Conservation (phyloP, 1,284 basidiomycete species). For the Cryptococcus depauperatus region DNA sequence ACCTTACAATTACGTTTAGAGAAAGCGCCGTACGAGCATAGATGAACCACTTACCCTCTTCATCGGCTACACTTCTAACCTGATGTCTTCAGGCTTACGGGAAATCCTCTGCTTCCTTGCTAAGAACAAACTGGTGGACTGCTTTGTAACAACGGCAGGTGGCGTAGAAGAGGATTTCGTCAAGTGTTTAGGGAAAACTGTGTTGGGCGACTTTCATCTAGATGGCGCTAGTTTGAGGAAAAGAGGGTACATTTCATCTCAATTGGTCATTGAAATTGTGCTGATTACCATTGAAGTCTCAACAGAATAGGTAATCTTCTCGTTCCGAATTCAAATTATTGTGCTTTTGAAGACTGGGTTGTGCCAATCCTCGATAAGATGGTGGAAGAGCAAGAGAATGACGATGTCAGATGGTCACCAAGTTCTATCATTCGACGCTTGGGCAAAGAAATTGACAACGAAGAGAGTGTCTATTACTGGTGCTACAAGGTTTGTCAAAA, state of each 20-base stretch:
- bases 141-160: constrained; percentile 92
- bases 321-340: constrained; percentile 98
- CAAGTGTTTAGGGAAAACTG: constrained; percentile 94
- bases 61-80: constrained; percentile 96
- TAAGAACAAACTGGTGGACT: constrained; percentile 83
- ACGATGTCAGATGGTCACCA: constrained; percentile 65
- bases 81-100: constrained; percentile 93
- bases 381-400: constrained; percentile 70
- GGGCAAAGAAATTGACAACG: constrained; percentile 92
- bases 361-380: constrained; percentile 86
- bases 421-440: constrained; percentile 83
- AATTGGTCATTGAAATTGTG: not conserved
- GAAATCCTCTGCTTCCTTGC: constrained; percentile 90
- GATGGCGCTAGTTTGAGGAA: constrained; percentile 80
- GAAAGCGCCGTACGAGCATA: constrained; percentile 31
- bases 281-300: constrained; percentile 47
- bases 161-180: constrained; percentile 99
- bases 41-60: constrained; percentile 60
- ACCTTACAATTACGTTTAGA: no score
- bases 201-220: constrained; percentile 86
- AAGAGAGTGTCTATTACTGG: constrained; percentile 98
- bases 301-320: constrained; percentile 98
- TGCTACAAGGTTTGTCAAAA: constrained; percentile 76
- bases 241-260: constrained; percentile 51
- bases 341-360: constrained; percentile 99